These are phyloP conservation scores for Fragaria vesca DNA, from an alignment of 306 rosid species.

Conservation along the genomic window DNA sequence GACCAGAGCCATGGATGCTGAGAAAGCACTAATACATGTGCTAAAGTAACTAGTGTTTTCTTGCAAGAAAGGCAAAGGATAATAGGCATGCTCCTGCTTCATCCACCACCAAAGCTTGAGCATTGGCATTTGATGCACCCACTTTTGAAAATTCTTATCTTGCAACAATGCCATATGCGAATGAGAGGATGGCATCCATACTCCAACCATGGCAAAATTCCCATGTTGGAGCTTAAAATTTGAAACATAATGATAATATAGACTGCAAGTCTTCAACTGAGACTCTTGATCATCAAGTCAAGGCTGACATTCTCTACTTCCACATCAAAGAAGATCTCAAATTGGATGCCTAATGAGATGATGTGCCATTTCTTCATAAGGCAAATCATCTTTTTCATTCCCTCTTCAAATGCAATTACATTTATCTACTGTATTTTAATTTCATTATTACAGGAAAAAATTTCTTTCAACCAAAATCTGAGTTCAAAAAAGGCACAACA, in stretches of 20 bases:
- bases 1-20: slow-evolving; percentile 25
- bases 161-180: neutral
- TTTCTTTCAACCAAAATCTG: slow-evolving; percentile 20
- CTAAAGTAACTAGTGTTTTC: slow-evolving; percentile 26
- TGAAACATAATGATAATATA: neutral
- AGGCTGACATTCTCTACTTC: neutral
- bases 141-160: neutral
- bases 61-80: slow-evolving; percentile 20
- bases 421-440: slow-evolving; percentile 12
- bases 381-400: neutral
- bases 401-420: slow-evolving; percentile 17
- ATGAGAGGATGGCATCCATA: neutral
- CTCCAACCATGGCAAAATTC: neutral
- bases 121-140: neutral
- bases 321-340: neutral
- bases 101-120: neutral
- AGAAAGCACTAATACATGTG: slow-evolving; percentile 20
- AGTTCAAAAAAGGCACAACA: slow-evolving; percentile 18
- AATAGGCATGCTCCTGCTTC: slow-evolving; percentile 11
- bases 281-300: neutral
- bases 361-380: neutral
- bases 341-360: neutral
- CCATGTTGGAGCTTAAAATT: neutral
- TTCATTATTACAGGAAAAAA: slow-evolving; percentile 24
- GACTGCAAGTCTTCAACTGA: neutral